A percentile compares a stretch with the other conserved stretches of the same genome.
phyloP scores from a whole-genome alignment of 148 eudicot species.

The Dianthus caryophyllus region DNA sequence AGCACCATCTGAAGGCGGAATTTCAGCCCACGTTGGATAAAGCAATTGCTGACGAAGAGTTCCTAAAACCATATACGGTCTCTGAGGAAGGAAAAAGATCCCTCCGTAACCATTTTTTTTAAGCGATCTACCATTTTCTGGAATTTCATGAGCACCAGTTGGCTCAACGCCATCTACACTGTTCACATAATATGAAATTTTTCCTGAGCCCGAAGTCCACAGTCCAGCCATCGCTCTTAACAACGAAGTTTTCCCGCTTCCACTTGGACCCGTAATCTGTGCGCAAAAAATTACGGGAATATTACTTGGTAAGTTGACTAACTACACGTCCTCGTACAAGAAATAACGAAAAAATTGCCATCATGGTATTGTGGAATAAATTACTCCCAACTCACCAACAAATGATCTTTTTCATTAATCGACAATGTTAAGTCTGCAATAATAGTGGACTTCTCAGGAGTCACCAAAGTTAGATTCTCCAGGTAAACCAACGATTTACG shows the following conservation, averaged over 20 bases:
- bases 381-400: conserved; percentile 49
- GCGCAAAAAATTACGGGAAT: conserved; percentile 17
- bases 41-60: conserved; percentile 94
- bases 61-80: conserved; percentile 96
- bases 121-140: conserved; percentile 27
- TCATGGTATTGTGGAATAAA: background rate
- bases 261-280: conserved; percentile 95
- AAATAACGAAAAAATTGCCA: background rate
- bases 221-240: conserved; percentile 97
- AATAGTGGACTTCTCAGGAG: conserved; percentile 67
- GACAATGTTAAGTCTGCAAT: conserved; percentile 62
- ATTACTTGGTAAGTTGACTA: conserved; percentile 12
- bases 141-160: conserved; percentile 14
- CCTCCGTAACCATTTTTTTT: conserved; percentile 44
- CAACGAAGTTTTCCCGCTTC: conserved; percentile 91
- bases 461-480: conserved; percentile 68
- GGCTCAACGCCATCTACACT: conserved; percentile 25
- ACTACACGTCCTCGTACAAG: background rate
- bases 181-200: conserved; percentile 53
- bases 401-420: conserved; percentile 65
- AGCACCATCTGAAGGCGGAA: conserved; percentile 31
- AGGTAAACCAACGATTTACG: conserved; percentile 45
- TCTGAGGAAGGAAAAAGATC: conserved; percentile 92
- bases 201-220: conserved; percentile 84
- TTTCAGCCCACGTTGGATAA: conserved; percentile 84